Evolutionary conservation across 2,329 filamentous ascomycete species (phyloP), one percentile per base, ranked within the genome.

Genomic region (Zymoseptoria ardabiliae): DNA sequence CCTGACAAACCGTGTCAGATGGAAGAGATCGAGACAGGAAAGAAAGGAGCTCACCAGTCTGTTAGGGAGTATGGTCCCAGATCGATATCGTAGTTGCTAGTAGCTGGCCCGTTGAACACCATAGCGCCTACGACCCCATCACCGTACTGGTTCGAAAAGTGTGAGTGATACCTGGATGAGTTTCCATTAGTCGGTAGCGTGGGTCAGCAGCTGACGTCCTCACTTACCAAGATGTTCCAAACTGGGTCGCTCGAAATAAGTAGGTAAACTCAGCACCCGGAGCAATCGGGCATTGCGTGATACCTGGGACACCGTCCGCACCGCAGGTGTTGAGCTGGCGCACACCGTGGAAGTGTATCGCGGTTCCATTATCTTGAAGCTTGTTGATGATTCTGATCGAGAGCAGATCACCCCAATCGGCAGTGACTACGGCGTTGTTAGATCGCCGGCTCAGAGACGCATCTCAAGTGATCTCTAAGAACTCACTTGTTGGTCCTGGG

Each of bases 321-420:
- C 80, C 74, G 63, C 79, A 81, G 1, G 79, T 83, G 65, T 79
- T 80, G 60, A 79, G 73, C 66, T 87, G 84, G 7, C 81, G 79
- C 28, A 87, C 74, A 22, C 83, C 85, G 64, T 87, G 84, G 71
- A 78, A 87, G 67, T 87, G 84, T 13, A 86, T 79, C 17, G 77
- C 77, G 13, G 82, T 85, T 28, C 83, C 82, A 62, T 87, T 86
- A 60, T 76, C 69, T 6, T 72, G 71, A 71, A 77, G 54, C 50
- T 74, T 65, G 68, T 85, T 87, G 28, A 73, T 80, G 9, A 86
- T 78, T 5, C 67, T 58, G 55, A 77, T 63, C 3, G 25, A 22
- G 23, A 59, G 35, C 2, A 66, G 68, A 63, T 77, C 75, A 28
- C 75, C 75, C 74, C 75, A 74, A 53, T 45, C 35, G 35, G 35